phyloP scores from a whole-genome alignment of 257 asterid genomes.

The Anisodus acutangulus region DNA sequence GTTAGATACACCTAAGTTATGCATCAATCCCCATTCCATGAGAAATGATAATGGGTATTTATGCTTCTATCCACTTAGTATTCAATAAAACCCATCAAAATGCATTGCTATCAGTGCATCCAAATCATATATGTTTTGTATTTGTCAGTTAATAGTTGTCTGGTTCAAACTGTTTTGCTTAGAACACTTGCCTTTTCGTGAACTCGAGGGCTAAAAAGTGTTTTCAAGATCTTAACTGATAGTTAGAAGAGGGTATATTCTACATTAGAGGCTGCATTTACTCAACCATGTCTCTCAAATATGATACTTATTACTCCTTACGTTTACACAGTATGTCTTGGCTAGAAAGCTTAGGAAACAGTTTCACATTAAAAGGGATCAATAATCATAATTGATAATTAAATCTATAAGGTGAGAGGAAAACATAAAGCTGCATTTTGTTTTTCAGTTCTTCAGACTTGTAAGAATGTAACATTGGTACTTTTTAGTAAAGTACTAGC shows the following conservation, averaged over 20 bases:
- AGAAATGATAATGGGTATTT: neutral
- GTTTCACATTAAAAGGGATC: slow-evolving; percentile 15
- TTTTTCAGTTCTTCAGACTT: neutral
- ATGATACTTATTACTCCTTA: neutral
- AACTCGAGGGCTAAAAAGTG: neutral
- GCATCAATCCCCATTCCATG: neutral
- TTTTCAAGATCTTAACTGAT: neutral
- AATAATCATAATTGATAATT: neutral
- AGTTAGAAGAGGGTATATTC: neutral
- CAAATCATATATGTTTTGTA: neutral
- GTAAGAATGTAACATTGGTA: neutral
- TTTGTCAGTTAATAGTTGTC: slow-evolving; percentile 3
- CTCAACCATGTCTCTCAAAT: slow-evolving; percentile 13
- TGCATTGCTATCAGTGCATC: neutral
- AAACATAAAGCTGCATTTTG: neutral
- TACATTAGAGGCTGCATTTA: neutral
- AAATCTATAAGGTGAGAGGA: slow-evolving; percentile 14
- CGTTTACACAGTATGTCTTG: neutral
- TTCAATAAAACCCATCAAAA: slow-evolving; percentile 18
- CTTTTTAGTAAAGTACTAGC: slow-evolving; percentile 6
- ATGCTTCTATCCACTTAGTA: neutral
- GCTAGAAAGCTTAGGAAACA: neutral
- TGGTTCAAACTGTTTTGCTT: neutral
- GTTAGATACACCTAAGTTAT: neutral
- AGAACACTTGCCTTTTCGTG: neutral